phyloP scores from a whole-genome alignment of 768 basidiomycete species.

The Suillus variegatus region DNA sequence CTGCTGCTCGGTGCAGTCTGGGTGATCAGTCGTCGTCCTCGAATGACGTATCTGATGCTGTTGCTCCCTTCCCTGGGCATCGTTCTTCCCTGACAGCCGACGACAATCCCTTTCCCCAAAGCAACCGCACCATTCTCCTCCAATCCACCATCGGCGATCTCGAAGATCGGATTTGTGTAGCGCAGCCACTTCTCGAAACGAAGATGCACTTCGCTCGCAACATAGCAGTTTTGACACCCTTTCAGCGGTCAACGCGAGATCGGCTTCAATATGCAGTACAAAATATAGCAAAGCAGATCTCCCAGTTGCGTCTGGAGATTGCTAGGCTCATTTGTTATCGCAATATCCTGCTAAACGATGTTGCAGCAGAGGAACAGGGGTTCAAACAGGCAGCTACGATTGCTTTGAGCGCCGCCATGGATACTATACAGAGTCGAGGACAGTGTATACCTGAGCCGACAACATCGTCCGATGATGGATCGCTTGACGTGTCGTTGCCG shows the following conservation, averaged over 20 bases:
- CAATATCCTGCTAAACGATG: conserved; percentile 71
- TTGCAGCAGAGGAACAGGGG: conserved; percentile 67
- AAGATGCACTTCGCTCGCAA: conserved; percentile 78
- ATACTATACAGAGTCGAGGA: conserved; percentile 50
- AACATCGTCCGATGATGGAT: conserved; percentile 33
- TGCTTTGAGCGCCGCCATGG: conserved; percentile 74
- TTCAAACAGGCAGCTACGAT: conserved; percentile 67
- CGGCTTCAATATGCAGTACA: conserved; percentile 65
- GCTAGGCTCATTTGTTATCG: conserved; percentile 75
- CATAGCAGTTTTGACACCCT: conserved; percentile 83
- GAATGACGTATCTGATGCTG: conserved; percentile 1
- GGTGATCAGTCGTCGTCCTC: conserved; percentile 22
- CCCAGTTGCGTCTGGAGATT: conserved; percentile 68
- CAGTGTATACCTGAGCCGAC: conserved; percentile 35
- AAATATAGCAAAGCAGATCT: conserved; percentile 62
- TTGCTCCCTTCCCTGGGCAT: not conserved
- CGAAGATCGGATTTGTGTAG: conserved; percentile 54
- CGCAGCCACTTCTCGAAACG: conserved; percentile 60
- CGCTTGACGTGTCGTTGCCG: conserved; percentile 15
- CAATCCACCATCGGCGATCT: conserved; percentile 65
- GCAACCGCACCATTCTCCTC: conserved; percentile 59
- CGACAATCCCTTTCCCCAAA: conserved; percentile 33
- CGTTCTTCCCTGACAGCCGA: conserved; percentile 20
- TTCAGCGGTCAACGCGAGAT: conserved; percentile 82
- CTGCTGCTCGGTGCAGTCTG: conserved; percentile 45